Base-by-base conservation (phyloP, 2,329 filamentous ascomycete species). In the Fusarium sp. region DNA sequence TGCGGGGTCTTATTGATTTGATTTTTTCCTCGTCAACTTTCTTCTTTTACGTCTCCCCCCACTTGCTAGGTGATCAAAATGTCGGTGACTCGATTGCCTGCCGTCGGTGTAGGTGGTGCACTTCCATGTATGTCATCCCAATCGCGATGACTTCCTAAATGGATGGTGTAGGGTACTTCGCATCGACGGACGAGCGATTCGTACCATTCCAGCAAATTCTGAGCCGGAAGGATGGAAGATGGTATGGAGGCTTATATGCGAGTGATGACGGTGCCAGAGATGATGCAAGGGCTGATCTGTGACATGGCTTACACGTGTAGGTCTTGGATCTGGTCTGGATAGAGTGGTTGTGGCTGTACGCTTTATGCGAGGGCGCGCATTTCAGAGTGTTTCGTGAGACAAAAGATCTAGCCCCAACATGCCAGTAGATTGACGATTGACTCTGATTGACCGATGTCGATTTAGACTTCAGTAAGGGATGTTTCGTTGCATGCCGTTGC, bases 211-310 rank as follows among this genome's bases (percentile, higher is more conserved):
- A 68, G 40, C 32, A 56, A 47, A 50, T 15, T 25, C 37, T n/a
- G 46, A 47, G 49, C 40, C 33, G 33, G 57, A 40, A 25, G 25
- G 33, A 50, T 35, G n/a, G 6, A 25, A n/a, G 23, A 25, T 56
- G 71, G 67, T 38, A 72, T 74, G 67, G 23, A 59, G 67, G 71
- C 50, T 71, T 67, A 40, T n/a, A 50, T 57, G n/a, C 21, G 12
- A 16, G 54, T 58, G 54, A 58, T 58, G 47, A 38, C 53, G 53
- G 44, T 49, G 60, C 57, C 32, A 42, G 37, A 38, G 40, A 25
- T 23, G 28, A 61, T 40, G 68, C 67, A 59, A 67, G 67, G 47
- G 54, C 32, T 57, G 15, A 35, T 71, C 32, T 28, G 23, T 49
- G 35, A 64, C 67, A 62, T 67, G 67, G 67, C 44, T 54, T 56